Base-by-base conservation (phyloP, 495 filamentous ascomycete genomes). In the Articulospora tetracladia region DNA sequence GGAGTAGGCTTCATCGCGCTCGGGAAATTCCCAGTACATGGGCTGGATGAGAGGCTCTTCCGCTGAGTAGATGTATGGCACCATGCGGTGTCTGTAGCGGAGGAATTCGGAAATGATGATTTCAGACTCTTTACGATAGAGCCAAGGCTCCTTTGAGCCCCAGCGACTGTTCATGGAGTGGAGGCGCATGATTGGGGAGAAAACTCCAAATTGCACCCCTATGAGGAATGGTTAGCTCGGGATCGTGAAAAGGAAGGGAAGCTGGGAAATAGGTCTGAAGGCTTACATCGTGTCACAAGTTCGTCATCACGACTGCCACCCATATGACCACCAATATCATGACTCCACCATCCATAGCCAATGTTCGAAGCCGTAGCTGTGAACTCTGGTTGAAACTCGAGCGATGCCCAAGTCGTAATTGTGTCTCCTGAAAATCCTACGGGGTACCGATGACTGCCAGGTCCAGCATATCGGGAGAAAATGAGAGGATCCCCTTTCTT, bases 281-380 rank as follows among this genome's bases (percentile, higher is more conserved):
- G 4, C 30, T 32, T 32, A 32, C 30, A 86, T 50, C 83, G 78
- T 20, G 76, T 74, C 0, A 73, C 67, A 12, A 85, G 73, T 58
- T 86, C 78, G 48, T 83, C 80, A 55, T 80, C 80, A 11, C 74
- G 75, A 6, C 65, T 61, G 1, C 83, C 83, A 13, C 63, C 67
- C 54, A 74, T 74, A 62, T 86, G 83, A 23, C 83, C 83, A 22
- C 83, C 83, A 47, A 86, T 85, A 59, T 86, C 83, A 64, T 86
- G 81, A 55, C 79, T 83, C 83, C 83, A 86, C 82, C 82, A 86
- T 10, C 82, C 82, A 58, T 79, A 86, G 2, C 83, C 83, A 58
- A 86, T 85, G 69, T 86, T 86, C 15, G 80, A 83, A 0, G 83
- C 79, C 0, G 82, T 83, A 6, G 80, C 78, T 0, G 83, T 86